These are phyloP conservation scores for Plenodomus biglobosus DNA, from an alignment of 2,329 filamentous ascomycete species.

Conservation along the genomic window DNA sequence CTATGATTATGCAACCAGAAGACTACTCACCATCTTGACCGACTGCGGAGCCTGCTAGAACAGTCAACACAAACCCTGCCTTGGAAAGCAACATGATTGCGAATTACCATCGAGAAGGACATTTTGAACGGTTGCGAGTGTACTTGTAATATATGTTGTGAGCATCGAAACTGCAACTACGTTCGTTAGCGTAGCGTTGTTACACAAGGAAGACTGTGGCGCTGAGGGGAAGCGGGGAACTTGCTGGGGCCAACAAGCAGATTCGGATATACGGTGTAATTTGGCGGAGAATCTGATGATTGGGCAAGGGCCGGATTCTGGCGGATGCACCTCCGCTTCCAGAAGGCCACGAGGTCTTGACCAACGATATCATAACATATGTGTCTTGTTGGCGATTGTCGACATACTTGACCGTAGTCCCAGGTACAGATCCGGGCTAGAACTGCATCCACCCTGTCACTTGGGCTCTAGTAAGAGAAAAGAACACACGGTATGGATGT, in stretches of 20 bases:
- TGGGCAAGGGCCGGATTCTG: not conserved
- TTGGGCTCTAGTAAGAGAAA: not conserved
- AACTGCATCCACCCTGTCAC: not conserved
- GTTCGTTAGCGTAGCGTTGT: not conserved
- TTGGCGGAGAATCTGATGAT: not conserved
- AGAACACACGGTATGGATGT: not conserved
- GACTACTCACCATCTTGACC: constrained; percentile 20
- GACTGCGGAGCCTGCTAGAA: constrained; percentile 14
- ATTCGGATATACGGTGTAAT: not conserved
- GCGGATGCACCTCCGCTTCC: not conserved
- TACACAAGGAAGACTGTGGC: not conserved
- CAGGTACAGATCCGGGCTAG: not conserved
- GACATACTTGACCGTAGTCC: not conserved
- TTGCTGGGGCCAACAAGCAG: not conserved
- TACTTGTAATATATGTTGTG: constrained; percentile 11
- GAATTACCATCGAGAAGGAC: constrained; percentile 1
- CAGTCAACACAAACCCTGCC: constrained; percentile 12
- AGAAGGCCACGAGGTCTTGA: not conserved
- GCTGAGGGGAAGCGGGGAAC: not conserved
- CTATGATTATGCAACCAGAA: not conserved
- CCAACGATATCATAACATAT: too few species aligned
- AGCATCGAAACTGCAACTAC: constrained; percentile 1
- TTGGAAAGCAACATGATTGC: constrained; percentile 8
- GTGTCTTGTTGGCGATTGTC: not conserved
- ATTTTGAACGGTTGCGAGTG: constrained; percentile 1